Evolutionary conservation across 2,329 filamentous ascomycete genomes (phyloP).

Genomic region (Periconia macrospinosa): DNA sequence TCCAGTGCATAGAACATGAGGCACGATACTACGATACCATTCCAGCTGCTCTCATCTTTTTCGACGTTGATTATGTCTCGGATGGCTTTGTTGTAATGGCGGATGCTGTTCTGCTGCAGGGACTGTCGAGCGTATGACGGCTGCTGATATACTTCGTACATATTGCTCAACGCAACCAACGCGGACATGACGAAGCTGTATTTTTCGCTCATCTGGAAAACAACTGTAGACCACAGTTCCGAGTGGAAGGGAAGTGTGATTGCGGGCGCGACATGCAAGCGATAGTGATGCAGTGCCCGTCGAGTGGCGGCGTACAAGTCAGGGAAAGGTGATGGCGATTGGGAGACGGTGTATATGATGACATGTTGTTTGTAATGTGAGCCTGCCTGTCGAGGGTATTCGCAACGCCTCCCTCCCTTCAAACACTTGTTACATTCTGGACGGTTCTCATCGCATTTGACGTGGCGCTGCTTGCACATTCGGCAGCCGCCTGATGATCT

Average conservation of each 20-base stretch:
- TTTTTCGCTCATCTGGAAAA: background rate
- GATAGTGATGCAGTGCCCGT: background rate
- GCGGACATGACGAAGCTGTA: constrained; percentile 1
- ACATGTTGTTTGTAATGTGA: background rate
- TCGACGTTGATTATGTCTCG: background rate
- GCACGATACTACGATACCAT: background rate
- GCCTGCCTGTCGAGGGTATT: background rate
- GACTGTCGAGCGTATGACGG: background rate
- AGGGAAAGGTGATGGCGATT: background rate
- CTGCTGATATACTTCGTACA: background rate
- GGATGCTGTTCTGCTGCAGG: background rate
- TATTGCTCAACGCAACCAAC: background rate
- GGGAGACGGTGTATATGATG: background rate
- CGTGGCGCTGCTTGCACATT: background rate
- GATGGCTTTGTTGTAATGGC: constrained; percentile 2
- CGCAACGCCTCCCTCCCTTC: background rate
- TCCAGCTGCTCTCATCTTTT: background rate
- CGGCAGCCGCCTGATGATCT: background rate
- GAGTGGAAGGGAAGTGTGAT: background rate
- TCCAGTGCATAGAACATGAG: background rate
- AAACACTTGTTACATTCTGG: background rate
- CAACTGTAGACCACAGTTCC: background rate
- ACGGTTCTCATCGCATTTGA: background rate
- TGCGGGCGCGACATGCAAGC: background rate
- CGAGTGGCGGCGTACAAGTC: background rate